phyloP scores from a whole-genome alignment of 331 rosid species.

The Dryas integrifolia region DNA sequence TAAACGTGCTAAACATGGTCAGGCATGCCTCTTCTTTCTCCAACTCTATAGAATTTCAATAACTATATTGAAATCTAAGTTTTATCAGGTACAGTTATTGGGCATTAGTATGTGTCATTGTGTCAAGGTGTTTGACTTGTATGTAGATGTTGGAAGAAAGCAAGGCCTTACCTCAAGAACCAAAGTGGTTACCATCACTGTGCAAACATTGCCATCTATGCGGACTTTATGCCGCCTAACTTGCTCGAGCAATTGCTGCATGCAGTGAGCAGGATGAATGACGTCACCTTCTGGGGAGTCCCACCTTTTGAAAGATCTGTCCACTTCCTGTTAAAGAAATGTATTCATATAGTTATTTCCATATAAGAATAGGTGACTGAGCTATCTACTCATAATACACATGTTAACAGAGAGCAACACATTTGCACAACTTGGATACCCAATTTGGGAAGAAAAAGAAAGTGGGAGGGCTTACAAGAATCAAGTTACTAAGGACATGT shows the following conservation, averaged over 20 bases:
- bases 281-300: constrained; percentile 30
- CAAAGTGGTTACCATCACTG: constrained; percentile 77
- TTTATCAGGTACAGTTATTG: neutral
- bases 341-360: neutral
- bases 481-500: neutral
- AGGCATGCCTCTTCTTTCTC: neutral
- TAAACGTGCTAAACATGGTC: neutral
- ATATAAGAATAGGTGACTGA: neutral
- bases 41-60: neutral
- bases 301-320: constrained; percentile 52
- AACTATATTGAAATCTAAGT: neutral
- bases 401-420: neutral
- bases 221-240: constrained; percentile 70
- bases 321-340: constrained; percentile 56
- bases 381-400: neutral
- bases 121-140: neutral
- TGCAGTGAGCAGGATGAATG: constrained; percentile 56
- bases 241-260: constrained; percentile 76
- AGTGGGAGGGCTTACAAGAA: constrained; percentile 1
- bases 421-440: neutral
- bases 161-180: constrained; percentile 67
- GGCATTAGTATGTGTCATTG: neutral
- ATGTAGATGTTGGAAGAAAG: constrained; percentile 13
- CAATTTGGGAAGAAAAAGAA: constrained; percentile 2
- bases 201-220: constrained; percentile 61